Base-by-base conservation (phyloP, 306 rosid genomes). In the Medicago ruthenica region DNA sequence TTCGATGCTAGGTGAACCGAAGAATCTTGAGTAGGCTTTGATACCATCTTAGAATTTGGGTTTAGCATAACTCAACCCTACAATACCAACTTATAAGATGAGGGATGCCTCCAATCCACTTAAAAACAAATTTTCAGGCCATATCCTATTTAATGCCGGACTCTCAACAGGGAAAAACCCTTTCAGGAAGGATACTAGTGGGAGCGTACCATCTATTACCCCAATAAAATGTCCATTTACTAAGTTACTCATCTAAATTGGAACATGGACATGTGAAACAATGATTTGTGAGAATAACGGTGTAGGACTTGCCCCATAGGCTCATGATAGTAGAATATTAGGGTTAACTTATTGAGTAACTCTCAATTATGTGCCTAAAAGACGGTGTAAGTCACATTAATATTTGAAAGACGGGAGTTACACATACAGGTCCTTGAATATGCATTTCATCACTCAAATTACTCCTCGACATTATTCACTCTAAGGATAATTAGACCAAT, bases 321-420 rank as follows among this genome's bases (percentile, higher is more conserved):
- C 21, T 27, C 18, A 3, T 17, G 22, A 34, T 50, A 58, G 53
- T 21, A 13, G 9, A 42, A 36, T 21, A 40, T 61, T 42, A 31
- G 10, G 67, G 20, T 67, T 67, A 67, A n/a, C 20, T 68, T 44
- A 55, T 5, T 31, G 81, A 78, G 57, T 47, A 47, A 77, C 37
- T 18, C 39, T 41, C 54, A 59, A 78, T 60, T 60, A 36, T 68
- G 1, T 18, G 15, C 16, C 10, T 16, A 4, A 67, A 77, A 24
- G 47, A 17, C 13, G 42, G 5, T 18, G 12, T 15, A 5, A 6
- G 55, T 60, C 20, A 55, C 8, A 61, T 59, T 59, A 37, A 53
- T 53, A 74, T 61, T 21, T 1, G 10, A 24, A 61, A 70, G 16
- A 50, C n/a, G 72, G 51, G 20, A 61, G 71, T 37, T 24, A 39